Conservation (phyloP, 768 basidiomycete species). For the Podaxis rugospora region DNA sequence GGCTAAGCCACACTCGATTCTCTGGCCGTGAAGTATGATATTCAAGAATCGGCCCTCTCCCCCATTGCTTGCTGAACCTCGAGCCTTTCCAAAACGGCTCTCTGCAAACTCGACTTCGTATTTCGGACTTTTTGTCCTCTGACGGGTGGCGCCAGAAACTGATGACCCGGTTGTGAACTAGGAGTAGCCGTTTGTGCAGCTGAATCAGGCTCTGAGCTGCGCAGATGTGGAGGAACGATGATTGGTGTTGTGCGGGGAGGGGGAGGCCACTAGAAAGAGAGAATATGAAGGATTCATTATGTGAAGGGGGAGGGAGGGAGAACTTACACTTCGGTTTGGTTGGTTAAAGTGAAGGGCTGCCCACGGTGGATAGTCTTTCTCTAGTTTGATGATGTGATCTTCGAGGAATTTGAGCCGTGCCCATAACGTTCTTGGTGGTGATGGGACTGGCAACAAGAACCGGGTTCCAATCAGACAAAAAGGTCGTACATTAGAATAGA, state of each 20-base stretch:
- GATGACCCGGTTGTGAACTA: neutral
- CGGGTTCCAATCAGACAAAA: neutral
- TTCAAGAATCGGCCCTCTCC: constrained; percentile 25
- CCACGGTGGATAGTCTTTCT: constrained; percentile 85
- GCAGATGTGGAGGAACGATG: constrained; percentile 68
- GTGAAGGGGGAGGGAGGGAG: neutral
- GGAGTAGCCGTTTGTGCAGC: constrained; percentile 13
- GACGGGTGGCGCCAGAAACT: constrained; percentile 1
- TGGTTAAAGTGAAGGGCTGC: constrained; percentile 87
- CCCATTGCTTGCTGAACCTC: constrained; percentile 71
- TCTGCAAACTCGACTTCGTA: constrained; percentile 60
- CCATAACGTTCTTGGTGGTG: constrained; percentile 59
- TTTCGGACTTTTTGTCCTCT: constrained; percentile 30
- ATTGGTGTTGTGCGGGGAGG: constrained; percentile 75
- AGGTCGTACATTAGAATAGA: neutral
- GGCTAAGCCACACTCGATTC: too few relatives aligned
- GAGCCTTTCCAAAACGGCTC: constrained; percentile 69
- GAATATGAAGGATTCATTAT: neutral
- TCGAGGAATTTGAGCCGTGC: constrained; percentile 68
- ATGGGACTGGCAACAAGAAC: constrained; percentile 48
- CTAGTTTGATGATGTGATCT: constrained; percentile 70
- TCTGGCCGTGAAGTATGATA: too few relatives aligned
- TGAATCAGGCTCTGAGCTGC: constrained; percentile 17
- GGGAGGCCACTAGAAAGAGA: constrained; percentile 65
- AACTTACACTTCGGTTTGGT: constrained; percentile 70